Percentiles rank a stretch among this genome's conserved stretches.
These are phyloP conservation scores for Coffea canephora DNA, from an alignment of 257 asterid genomes.

Conservation along the genomic window DNA sequence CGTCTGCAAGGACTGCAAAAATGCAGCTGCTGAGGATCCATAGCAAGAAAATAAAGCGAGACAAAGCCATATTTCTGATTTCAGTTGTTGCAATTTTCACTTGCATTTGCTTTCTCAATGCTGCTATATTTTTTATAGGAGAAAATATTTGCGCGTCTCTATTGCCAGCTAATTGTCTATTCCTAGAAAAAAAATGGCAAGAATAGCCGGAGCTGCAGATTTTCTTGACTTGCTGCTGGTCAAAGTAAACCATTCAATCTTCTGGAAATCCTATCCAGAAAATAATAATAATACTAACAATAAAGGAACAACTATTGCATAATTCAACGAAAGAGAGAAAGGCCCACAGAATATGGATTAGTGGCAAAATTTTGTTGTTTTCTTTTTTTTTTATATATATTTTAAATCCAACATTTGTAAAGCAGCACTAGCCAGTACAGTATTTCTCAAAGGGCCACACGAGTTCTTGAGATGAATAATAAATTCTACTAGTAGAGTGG, in stretches of 20 bases:
- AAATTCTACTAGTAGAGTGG: no score
- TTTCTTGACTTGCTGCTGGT: background rate
- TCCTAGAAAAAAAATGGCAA: background rate
- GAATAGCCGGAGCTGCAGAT: background rate
- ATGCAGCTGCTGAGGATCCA: constrained; percentile 23
- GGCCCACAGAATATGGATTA: background rate
- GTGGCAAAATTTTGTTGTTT: no score
- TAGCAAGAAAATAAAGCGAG: constrained; percentile 23
- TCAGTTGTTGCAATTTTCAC: background rate
- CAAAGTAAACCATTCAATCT: background rate
- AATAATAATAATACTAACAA: background rate
- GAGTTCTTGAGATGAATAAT: background rate
- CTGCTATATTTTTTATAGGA: background rate
- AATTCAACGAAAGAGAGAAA: no score
- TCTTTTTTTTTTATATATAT: no score
- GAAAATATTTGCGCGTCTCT: background rate
- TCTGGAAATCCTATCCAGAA: background rate
- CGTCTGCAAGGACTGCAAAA: constrained; percentile 40
- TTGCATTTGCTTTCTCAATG: background rate
- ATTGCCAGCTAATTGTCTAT: background rate
- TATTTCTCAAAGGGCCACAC: no score
- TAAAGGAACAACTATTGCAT: no score
- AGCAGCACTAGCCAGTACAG: no score
- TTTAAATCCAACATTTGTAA: no score
- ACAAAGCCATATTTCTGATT: constrained; percentile 25